Conservation (phyloP, 2,329 filamentous ascomycete species). For the Aspergillus cejpii region DNA sequence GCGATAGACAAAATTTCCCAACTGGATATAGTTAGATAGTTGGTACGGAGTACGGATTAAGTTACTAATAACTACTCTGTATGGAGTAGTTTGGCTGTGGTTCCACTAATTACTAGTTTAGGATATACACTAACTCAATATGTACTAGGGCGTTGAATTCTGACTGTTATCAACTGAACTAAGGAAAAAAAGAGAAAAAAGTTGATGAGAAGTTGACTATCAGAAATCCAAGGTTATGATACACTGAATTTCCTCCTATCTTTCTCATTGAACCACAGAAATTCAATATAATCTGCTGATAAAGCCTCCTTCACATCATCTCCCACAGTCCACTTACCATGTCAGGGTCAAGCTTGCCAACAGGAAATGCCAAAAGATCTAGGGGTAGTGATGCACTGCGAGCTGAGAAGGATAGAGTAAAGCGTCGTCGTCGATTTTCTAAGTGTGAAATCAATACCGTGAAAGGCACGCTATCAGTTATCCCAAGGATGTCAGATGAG, state of each 20-base stretch:
- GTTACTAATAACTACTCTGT: too few species aligned
- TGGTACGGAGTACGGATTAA: too few species aligned
- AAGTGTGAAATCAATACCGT: conserved; percentile 12
- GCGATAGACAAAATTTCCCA: too few species aligned
- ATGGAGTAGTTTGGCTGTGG: not conserved
- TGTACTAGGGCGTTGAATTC: not conserved
- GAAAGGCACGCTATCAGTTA: conserved; percentile 14
- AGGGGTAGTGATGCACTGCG: conserved; percentile 23
- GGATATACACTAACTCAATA: not conserved
- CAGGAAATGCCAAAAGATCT: conserved; percentile 27
- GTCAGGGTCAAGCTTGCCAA: conserved; percentile 12
- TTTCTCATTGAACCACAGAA: not conserved
- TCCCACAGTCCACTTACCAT: conserved; percentile 8
- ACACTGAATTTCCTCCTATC: not conserved
- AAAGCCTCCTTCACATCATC: too few species aligned
- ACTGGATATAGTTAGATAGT: too few species aligned
- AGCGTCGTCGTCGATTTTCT: conserved; percentile 30
- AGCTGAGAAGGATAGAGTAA: conserved; percentile 23
- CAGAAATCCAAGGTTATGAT: too few species aligned
- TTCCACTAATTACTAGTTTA: not conserved
- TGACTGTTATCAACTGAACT: not conserved
- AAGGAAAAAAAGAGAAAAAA: not conserved
- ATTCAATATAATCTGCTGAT: not conserved
- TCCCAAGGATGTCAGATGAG: not conserved
- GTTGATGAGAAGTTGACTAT: not conserved